A percentile compares a stretch with the other conserved stretches of the same genome.
These are phyloP conservation scores for Pestalotiopsis sp. DNA, from an alignment of 2,329 filamentous ascomycete species.

Conservation along the genomic window DNA sequence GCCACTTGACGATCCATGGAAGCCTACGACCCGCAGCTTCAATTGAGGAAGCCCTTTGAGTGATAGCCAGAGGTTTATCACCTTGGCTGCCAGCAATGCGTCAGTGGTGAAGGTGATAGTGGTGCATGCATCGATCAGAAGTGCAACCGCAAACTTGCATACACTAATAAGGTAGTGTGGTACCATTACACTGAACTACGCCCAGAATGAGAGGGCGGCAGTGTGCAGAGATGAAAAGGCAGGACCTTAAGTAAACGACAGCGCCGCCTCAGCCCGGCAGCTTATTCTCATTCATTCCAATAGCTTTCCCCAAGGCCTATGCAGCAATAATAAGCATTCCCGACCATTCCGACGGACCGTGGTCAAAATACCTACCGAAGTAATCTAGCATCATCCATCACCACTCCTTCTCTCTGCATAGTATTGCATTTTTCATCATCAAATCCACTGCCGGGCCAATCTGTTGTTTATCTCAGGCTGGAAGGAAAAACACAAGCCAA, in stretches of 20 bases:
- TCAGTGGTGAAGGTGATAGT: background rate
- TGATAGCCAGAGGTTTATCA: background rate
- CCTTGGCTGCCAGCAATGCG: background rate
- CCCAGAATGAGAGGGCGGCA: background rate
- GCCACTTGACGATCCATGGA: background rate
- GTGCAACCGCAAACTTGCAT: background rate
- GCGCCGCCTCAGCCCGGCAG: background rate
- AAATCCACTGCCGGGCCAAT: background rate
- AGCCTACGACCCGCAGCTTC: background rate
- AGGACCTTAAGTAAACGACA: conserved; percentile 11
- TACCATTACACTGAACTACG: background rate
- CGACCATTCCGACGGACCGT: background rate
- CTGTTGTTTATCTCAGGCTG: background rate
- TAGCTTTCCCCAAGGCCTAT: background rate
- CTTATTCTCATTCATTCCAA: conserved; percentile 1
- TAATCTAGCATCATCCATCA: background rate
- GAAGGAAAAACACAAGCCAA: background rate
- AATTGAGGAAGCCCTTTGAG: background rate
- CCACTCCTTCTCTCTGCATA: background rate
- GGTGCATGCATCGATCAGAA: background rate
- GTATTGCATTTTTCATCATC: background rate
- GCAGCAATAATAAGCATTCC: background rate
- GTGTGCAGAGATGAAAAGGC: background rate
- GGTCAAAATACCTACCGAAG: background rate
- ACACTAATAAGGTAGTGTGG: background rate